Conservation (phyloP, 768 basidiomycete species). For the Lactarius quietus region DNA sequence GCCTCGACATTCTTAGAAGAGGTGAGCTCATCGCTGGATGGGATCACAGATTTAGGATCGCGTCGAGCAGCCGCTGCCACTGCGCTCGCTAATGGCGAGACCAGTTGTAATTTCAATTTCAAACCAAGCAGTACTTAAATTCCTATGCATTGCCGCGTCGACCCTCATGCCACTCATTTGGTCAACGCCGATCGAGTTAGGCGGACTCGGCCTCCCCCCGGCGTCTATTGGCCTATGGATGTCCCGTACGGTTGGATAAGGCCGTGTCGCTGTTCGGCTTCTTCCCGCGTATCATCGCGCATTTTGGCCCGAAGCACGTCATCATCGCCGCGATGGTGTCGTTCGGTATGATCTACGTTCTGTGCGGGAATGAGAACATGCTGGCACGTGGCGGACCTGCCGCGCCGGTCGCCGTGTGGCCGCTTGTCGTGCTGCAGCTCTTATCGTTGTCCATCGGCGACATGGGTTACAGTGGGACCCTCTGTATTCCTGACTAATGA, state of each 20-base stretch:
- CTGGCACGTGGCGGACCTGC: neutral
- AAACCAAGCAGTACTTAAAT: neutral
- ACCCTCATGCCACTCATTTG: neutral
- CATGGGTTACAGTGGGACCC: neutral
- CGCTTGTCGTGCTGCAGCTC: neutral
- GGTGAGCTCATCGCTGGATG: neutral
- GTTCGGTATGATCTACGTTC: neutral
- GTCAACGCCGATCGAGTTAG: neutral
- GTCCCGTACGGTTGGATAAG: neutral
- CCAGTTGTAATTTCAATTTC: neutral
- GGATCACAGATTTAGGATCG: neutral
- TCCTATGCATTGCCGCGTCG: neutral
- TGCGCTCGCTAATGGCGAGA: neutral
- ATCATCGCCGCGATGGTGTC: neutral
- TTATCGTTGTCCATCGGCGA: neutral
- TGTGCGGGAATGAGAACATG: constrained; percentile 29
- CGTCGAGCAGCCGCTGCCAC: neutral
- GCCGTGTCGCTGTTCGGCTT: neutral
- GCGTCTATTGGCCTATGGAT: constrained; percentile 1
- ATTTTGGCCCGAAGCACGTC: neutral
- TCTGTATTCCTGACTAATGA: neutral
- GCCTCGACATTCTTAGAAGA: neutral
- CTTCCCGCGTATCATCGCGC: neutral
- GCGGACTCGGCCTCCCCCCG: neutral
- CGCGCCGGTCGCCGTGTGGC: neutral